Evolutionary conservation across 2,329 filamentous ascomycete genomes (phyloP).

Genomic region (Teratosphaeria viscida): DNA sequence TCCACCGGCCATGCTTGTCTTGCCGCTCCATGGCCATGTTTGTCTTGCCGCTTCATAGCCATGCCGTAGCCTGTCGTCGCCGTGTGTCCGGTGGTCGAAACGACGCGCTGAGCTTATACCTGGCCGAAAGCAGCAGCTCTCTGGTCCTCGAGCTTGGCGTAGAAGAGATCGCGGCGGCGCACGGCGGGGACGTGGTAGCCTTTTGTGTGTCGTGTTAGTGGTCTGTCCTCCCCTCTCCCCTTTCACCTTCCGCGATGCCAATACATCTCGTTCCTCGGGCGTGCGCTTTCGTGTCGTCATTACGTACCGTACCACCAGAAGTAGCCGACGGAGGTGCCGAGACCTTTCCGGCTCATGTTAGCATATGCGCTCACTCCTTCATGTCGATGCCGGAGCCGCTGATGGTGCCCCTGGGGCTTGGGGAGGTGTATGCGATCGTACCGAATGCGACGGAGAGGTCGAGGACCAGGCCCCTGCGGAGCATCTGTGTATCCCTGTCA

Average conservation of each 20-base stretch:
- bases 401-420: background rate
- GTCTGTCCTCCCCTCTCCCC: background rate
- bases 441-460: slow-evolving; percentile 57
- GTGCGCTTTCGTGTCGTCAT: slow-evolving; percentile 1
- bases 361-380: background rate
- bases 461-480: slow-evolving; percentile 54
- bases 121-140: slow-evolving; percentile 40
- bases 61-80: background rate
- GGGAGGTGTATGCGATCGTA: slow-evolving; percentile 31
- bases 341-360: slow-evolving; percentile 33
- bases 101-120: slow-evolving; percentile 6
- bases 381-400: background rate
- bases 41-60: background rate
- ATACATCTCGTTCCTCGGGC: background rate
- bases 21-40: background rate
- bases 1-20: background rate
- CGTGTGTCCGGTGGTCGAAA: background rate
- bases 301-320: slow-evolving; percentile 56
- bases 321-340: slow-evolving; percentile 53
- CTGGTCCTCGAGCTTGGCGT: slow-evolving; percentile 53
- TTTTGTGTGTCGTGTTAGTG: slow-evolving; percentile 19
- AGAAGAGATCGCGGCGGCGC: slow-evolving; percentile 52
- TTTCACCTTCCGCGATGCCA: background rate
- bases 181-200: slow-evolving; percentile 56
- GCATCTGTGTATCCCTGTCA: slow-evolving; percentile 40